Evolutionary conservation across 2,329 filamentous ascomycete genomes (phyloP).

Genomic region (Colletotrichum sp.): DNA sequence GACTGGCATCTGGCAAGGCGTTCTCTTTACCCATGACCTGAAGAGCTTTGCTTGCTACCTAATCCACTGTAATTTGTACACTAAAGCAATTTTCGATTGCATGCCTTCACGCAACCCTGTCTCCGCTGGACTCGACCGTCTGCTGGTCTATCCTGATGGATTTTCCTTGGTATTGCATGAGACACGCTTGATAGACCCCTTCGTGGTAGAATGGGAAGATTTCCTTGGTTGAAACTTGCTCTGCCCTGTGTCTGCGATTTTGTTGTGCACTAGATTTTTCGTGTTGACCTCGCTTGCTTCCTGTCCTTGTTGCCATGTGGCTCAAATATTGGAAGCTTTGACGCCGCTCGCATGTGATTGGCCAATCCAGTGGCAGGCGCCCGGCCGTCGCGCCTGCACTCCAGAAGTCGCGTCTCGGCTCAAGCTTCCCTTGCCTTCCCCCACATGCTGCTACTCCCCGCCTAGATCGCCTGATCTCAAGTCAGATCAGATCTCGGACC

Average conservation of each 20-base stretch:
- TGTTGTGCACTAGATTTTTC: not conserved
- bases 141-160: constrained; percentile 21
- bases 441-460: constrained; percentile 10
- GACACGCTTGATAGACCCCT: constrained; percentile 5
- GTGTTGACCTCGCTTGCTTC: not conserved
- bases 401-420: constrained; percentile 4
- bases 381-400: not conserved
- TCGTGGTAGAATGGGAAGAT: constrained; percentile 16
- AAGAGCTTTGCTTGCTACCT: constrained; percentile 47
- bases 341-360: not conserved
- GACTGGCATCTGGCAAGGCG: constrained; percentile 55
- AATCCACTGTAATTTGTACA: constrained; percentile 69
- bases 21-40: constrained; percentile 46
- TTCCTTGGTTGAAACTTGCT: not conserved
- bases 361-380: not conserved
- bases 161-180: constrained; percentile 21
- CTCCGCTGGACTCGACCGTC: constrained; percentile 31
- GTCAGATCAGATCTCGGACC: constrained; percentile 14
- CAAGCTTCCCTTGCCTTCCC: not conserved
- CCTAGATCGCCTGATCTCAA: constrained; percentile 16
- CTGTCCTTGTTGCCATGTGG: not conserved
- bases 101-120: constrained; percentile 41
- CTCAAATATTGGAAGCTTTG: not conserved
- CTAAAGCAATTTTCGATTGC: constrained; percentile 59
- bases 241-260: not conserved